phyloP scores from a whole-genome alignment of 1,284 basidiomycete species.

The Coriolopsis trogii region DNA sequence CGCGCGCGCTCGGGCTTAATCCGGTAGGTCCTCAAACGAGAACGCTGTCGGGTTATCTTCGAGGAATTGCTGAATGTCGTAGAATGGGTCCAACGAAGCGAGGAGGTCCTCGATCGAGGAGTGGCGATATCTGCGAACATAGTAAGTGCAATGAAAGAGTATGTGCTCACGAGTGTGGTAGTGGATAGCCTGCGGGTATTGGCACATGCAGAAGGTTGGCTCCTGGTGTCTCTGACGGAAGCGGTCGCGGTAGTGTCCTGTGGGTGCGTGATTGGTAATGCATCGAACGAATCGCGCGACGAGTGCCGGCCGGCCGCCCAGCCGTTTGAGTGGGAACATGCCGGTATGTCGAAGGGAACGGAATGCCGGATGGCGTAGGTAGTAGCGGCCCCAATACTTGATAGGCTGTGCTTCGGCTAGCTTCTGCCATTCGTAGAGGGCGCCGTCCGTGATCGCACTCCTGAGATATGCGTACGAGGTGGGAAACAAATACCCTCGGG shows the following conservation, averaged over 20 bases:
- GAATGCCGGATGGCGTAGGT: not conserved
- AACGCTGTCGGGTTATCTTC: not conserved
- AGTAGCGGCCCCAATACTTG: not conserved
- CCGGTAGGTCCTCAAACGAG: not conserved
- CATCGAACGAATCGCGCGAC: not conserved
- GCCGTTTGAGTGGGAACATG: not conserved
- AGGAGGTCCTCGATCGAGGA: not conserved
- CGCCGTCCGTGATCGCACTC: not conserved
- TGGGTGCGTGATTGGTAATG: conserved; percentile 5
- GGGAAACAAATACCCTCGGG: not conserved
- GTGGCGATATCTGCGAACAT: not conserved
- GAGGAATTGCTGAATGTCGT: not conserved
- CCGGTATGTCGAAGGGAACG: not conserved
- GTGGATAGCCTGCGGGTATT: not conserved
- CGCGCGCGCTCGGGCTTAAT: no score
- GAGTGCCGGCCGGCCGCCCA: not conserved
- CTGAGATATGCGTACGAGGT: not conserved
- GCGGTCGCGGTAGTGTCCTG: not conserved
- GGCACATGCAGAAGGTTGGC: not conserved
- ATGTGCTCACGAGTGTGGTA: conserved; percentile 2
- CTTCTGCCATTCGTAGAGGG: not conserved
- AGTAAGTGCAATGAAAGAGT: not conserved
- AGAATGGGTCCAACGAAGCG: not conserved
- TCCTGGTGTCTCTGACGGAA: not conserved
- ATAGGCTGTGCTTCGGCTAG: not conserved